Evolutionary conservation across 2,329 filamentous ascomycete species (phyloP), one percentile per base, ranked within the genome.

Genomic region (Byssothecium circinans): DNA sequence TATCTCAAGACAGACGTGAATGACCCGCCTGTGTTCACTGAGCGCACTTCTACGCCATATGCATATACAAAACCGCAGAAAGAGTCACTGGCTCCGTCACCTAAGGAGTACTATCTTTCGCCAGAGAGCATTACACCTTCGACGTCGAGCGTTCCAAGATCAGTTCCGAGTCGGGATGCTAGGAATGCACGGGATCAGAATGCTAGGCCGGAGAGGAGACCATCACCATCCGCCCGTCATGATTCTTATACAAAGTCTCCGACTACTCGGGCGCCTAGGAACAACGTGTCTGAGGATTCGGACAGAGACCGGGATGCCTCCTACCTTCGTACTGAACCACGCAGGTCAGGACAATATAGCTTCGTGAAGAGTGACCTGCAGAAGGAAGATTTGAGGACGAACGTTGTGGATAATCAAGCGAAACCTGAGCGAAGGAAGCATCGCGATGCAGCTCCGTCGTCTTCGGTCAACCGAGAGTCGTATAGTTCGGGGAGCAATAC

Each of bases 111-210:
- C 22, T 71, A 75, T 41, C 66, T 79, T 15, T 78, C 79, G 7
- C 78, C 78, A 20, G 78, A 80, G 51, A 59, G 73, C 4, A 66
- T 75, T 33, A 75, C 74, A 22, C 74, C 75, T 5, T 64, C 66
- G 15, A 60, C 56, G 10, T 60, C 59, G 45, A 54, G 57, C 57
- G 47, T 61, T 56, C 48, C 66, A 49, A 54, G 57, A 44, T 52
- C 67, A 30, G 54, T 60, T 40, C 56, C 59, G 20, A 54, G 23
- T n/a, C 53, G 52, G 10, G 54, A 60, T 20, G 19, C n/a, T 19
- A 35, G 43, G 36, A 45, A 60, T 36, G 11, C 39, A 23, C 56
- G 45, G n/a, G 57, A 66, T 37, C 58, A 61, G 43, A 61, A 56
- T 32, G 40, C 57, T 23, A 56, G 44, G 18, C 52, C 69, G 66